phyloP scores from a whole-genome alignment of 331 rosid genomes.

The Malus hybrid region DNA sequence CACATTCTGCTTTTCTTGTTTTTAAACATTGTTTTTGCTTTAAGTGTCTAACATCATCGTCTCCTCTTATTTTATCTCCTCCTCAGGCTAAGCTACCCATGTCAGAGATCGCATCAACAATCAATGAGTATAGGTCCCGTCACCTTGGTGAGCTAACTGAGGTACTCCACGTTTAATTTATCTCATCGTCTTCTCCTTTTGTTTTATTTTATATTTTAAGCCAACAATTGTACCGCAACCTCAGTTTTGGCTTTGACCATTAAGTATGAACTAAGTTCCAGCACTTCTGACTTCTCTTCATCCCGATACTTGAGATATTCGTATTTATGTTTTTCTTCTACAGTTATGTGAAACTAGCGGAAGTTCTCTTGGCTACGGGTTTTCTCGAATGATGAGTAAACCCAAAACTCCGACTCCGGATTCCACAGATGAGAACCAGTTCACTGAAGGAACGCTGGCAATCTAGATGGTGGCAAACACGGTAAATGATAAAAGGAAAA shows the following conservation, averaged over 20 bases:
- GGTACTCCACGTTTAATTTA: conserved; percentile 30
- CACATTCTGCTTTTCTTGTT: not conserved
- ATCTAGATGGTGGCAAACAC: conserved; percentile 30
- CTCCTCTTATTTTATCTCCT: conserved; percentile 7
- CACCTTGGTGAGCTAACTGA: conserved; percentile 88
- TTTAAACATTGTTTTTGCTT: not conserved
- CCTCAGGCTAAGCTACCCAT: conserved; percentile 86
- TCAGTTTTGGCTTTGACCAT: not conserved
- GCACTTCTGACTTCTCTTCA: not conserved
- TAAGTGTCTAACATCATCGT: not conserved
- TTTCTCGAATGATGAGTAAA: conserved; percentile 45
- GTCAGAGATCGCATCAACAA: conserved; percentile 85
- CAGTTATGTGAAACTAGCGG: conserved; percentile 90
- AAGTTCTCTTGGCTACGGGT: conserved; percentile 90
- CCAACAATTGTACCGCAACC: not conserved
- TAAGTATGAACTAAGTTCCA: not conserved
- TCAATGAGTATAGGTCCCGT: conserved; percentile 86
- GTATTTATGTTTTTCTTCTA: conserved; percentile 8
- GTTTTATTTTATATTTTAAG: not conserved
- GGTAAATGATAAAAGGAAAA: not conserved
- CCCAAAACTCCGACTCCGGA: conserved; percentile 60
- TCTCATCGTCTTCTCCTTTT: not conserved
- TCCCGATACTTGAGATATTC: not conserved
- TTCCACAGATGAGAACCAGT: conserved; percentile 54
- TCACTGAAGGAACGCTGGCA: conserved; percentile 67